These are phyloP conservation scores for Backusella tuberculispora DNA, from an alignment of 192 early-diverging fungal genomes.

Conservation along the genomic window DNA sequence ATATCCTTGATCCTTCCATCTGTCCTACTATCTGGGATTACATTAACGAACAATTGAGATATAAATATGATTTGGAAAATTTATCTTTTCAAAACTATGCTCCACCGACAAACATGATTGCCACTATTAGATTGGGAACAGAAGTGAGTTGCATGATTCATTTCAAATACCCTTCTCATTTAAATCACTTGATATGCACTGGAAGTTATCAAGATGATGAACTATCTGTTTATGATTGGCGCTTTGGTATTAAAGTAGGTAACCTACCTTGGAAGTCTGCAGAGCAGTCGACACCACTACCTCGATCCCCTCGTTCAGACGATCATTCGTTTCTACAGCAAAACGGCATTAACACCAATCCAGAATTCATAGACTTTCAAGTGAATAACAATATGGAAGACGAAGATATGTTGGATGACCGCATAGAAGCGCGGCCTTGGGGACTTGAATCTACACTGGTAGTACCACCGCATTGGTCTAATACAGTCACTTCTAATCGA, in stretches of 20 bases:
- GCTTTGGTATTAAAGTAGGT: conserved; percentile 39
- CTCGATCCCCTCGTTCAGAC: not conserved
- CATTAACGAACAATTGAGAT: not conserved
- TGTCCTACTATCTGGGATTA: conserved; percentile 20
- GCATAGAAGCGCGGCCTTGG: conserved; percentile 23
- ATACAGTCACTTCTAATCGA: not conserved
- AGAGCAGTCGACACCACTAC: not conserved
- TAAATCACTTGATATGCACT: conserved; percentile 35
- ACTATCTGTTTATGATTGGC: conserved; percentile 41
- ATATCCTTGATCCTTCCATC: conserved; percentile 25
- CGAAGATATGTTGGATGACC: not conserved
- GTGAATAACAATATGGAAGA: not conserved
- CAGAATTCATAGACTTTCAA: not conserved
- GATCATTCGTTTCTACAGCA: not conserved
- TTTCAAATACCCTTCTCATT: conserved; percentile 27
- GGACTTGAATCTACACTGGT: conserved; percentile 36
- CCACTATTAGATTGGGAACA: conserved; percentile 22
- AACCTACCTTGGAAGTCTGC: conserved; percentile 27
- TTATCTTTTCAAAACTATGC: not conserved
- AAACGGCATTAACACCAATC: not conserved
- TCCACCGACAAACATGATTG: conserved; percentile 7
- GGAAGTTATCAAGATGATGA: conserved; percentile 32
- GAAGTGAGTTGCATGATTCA: conserved; percentile 32
- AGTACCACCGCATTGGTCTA: conserved; percentile 21
- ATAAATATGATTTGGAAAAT: not conserved